These are phyloP conservation scores for Aechmea fasciata DNA, from an alignment of 176 grass and related monocot genomes.

Conservation along the genomic window DNA sequence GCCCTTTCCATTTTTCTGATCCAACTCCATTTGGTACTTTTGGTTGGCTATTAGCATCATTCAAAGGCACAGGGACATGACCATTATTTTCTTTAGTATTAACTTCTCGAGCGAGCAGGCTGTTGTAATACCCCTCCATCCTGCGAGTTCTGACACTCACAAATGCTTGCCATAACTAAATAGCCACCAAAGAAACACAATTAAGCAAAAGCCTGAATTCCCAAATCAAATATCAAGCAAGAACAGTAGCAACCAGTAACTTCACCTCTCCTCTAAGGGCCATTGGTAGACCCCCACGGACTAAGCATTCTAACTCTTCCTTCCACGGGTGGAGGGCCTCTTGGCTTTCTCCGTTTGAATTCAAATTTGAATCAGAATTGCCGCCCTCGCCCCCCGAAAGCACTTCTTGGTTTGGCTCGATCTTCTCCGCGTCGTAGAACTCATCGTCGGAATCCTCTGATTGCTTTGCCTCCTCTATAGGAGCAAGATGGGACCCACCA, in stretches of 20 bases:
- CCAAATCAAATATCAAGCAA: constrained; percentile 9
- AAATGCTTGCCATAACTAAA: constrained; percentile 99
- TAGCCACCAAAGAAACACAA: constrained; percentile 3
- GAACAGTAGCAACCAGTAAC: constrained; percentile 6
- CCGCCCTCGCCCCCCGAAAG: constrained; percentile 36
- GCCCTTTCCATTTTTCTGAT: constrained; percentile 84
- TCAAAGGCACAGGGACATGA: constrained; percentile 10
- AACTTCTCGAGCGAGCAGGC: constrained; percentile 43
- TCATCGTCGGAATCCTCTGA: constrained; percentile 79
- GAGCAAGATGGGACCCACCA: constrained; percentile 18
- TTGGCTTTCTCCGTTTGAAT: constrained; percentile 15
- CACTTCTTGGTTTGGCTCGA: constrained; percentile 61
- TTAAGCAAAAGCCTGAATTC: neutral
- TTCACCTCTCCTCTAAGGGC: constrained; percentile 92
- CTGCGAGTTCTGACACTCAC: constrained; percentile 82
- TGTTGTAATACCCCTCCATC: constrained; percentile 72
- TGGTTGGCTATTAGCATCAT: constrained; percentile 34
- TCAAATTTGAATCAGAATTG: constrained; percentile 28
- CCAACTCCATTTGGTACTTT: constrained; percentile 32
- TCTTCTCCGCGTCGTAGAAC: constrained; percentile 87
- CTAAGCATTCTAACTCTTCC: constrained; percentile 81
- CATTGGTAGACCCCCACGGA: constrained; percentile 87
- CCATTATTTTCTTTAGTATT: constrained; percentile 21
- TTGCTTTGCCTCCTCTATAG: constrained; percentile 46
- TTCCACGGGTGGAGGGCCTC: constrained; percentile 59